Conservation (phyloP, 192 early-diverging fungal species). For the Backusella tarrabulga region DNA sequence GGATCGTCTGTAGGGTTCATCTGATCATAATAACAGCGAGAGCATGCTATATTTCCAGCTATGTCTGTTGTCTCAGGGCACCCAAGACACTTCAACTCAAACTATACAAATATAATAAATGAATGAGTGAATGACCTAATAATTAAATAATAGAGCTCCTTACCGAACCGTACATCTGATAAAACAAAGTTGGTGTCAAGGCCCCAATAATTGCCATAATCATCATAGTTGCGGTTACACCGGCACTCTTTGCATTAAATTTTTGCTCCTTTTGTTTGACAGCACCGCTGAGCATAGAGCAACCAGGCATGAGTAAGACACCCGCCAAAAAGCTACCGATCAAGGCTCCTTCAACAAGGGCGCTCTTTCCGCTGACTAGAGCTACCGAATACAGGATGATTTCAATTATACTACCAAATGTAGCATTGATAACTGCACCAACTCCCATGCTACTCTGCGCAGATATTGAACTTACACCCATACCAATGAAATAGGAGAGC, state of each 20-base stretch:
- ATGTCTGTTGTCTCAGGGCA: slow-evolving; percentile 41
- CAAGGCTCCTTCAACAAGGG: slow-evolving; percentile 87
- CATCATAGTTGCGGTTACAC: slow-evolving; percentile 92
- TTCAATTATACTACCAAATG: slow-evolving; percentile 96
- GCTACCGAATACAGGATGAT: slow-evolving; percentile 92
- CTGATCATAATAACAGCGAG: slow-evolving; percentile 61
- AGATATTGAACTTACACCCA: slow-evolving; percentile 93
- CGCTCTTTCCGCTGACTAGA: slow-evolving; percentile 82
- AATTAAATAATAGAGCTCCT: slow-evolving; percentile 10
- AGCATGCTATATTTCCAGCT: slow-evolving; percentile 38
- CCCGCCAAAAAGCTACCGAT: slow-evolving; percentile 91
- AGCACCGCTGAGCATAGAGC: slow-evolving; percentile 92
- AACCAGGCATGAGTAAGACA: slow-evolving; percentile 88
- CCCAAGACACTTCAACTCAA: slow-evolving; percentile 54
- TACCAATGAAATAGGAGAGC: slow-evolving; percentile 95
- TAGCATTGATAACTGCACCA: slow-evolving; percentile 96
- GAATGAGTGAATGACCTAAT: neutral
- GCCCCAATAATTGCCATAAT: slow-evolving; percentile 92
- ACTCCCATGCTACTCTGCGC: slow-evolving; percentile 90
- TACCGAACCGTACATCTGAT: slow-evolving; percentile 84
- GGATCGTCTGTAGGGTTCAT: slow-evolving; percentile 71
- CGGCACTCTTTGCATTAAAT: slow-evolving; percentile 94
- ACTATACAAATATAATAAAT: slow-evolving; percentile 22
- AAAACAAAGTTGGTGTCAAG: slow-evolving; percentile 93
- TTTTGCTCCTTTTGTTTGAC: slow-evolving; percentile 88